A percentile compares a stretch with the other conserved stretches of the same genome.
These are phyloP conservation scores for Trifolium repens DNA, from an alignment of 306 rosid species.

Conservation along the genomic window DNA sequence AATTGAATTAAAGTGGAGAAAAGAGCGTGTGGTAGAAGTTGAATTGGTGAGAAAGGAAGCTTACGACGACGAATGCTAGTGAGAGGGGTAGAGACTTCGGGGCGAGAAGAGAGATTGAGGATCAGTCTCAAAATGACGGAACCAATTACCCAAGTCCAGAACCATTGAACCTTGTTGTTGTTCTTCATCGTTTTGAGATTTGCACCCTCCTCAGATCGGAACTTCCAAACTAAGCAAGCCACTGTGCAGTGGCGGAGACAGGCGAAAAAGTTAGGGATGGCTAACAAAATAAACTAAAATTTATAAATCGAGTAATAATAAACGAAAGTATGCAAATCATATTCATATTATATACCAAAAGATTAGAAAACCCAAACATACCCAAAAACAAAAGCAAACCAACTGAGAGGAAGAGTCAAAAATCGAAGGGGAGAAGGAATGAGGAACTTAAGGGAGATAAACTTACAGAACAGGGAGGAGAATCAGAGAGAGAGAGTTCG, in stretches of 20 bases:
- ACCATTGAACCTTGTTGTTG: conserved; percentile 44
- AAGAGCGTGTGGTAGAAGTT: not conserved
- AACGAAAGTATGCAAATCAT: too few relatives aligned
- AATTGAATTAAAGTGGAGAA: conserved; percentile 25
- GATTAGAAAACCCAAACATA: too few relatives aligned
- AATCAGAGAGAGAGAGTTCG: too few relatives aligned
- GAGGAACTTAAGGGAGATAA: too few relatives aligned
- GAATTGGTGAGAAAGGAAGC: conserved; percentile 6
- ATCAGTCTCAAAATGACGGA: conserved; percentile 73
- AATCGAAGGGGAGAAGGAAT: too few relatives aligned
- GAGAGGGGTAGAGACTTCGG: conserved; percentile 92
- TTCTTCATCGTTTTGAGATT: conserved; percentile 38
- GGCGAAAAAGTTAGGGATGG: not conserved
- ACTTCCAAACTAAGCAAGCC: not conserved
- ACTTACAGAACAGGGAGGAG: too few relatives aligned
- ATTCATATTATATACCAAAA: too few relatives aligned
- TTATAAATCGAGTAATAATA: too few relatives aligned
- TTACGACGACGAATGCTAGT: conserved; percentile 89
- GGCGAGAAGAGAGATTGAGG: conserved; percentile 87
- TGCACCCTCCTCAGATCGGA: not conserved
- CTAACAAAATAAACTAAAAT: too few relatives aligned
- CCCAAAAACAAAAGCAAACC: too few relatives aligned
- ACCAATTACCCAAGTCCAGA: conserved; percentile 74
- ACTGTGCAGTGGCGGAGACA: not conserved
- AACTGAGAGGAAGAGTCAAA: too few relatives aligned